Evolutionary conservation across 208 protist species (phyloP).

Genomic region (Trypanosoma brucei): DNA sequence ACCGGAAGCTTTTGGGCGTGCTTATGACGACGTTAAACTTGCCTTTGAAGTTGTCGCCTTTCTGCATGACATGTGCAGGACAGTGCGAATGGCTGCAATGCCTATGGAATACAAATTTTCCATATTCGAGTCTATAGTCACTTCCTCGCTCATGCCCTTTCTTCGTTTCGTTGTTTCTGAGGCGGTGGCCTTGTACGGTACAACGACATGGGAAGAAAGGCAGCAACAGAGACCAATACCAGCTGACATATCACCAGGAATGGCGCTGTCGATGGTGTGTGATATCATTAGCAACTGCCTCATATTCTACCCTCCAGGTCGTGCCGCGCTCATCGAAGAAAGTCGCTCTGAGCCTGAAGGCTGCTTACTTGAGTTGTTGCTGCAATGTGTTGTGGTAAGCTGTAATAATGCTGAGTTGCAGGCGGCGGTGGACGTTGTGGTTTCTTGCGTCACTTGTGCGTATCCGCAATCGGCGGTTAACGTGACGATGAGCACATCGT

Average conservation of each 20-base stretch:
- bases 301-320: conserved; percentile 22
- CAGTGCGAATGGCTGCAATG: conserved; percentile 56
- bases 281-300: conserved; percentile 34
- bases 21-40: conserved; percentile 15
- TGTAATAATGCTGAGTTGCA: conserved; percentile 33
- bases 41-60: conserved; percentile 57
- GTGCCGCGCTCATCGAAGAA: conserved; percentile 19
- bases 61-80: conserved; percentile 58
- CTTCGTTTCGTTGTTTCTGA: conserved; percentile 22
- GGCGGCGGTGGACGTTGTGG: conserved; percentile 34
- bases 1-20: conserved; percentile 33
- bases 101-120: conserved; percentile 39
- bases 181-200: conserved; percentile 9
- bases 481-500: conserved; percentile 14
- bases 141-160: conserved; percentile 36
- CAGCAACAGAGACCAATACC: not conserved
- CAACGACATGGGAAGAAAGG: not conserved
- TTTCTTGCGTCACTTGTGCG: conserved; percentile 21
- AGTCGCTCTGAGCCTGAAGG: conserved; percentile 8
- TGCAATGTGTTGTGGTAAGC: conserved; percentile 32
- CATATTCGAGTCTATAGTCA: conserved; percentile 44
- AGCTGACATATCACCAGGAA: conserved; percentile 6
- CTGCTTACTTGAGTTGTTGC: conserved; percentile 36
- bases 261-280: conserved; percentile 36
- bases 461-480: conserved; percentile 18